A percentile compares a stretch with the other conserved stretches of the same genome.
Evolutionary conservation across 2,329 filamentous ascomycete genomes (phyloP).

Genomic region (Trichoderma lentiforme): DNA sequence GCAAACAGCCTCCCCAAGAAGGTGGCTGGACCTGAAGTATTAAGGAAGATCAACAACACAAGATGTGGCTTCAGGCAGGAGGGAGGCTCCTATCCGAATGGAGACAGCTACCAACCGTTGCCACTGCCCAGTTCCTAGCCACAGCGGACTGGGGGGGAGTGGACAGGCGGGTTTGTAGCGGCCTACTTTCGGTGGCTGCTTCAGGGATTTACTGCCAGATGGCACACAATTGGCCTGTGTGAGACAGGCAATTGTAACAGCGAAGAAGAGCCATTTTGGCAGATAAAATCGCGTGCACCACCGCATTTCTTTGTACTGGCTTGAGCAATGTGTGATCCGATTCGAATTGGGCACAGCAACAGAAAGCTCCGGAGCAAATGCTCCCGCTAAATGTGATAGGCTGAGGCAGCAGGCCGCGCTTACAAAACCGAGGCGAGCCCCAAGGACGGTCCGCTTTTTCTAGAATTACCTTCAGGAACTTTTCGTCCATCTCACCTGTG

Average conservation of each 20-base stretch:
- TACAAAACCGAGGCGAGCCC: constrained; percentile 25
- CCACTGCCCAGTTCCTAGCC: constrained; percentile 16
- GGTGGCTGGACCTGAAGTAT: constrained; percentile 1
- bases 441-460: constrained; percentile 24
- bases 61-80: constrained; percentile 10
- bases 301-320: constrained; percentile 25
- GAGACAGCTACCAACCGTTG: constrained; percentile 13
- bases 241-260: constrained; percentile 14
- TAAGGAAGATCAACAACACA: not conserved
- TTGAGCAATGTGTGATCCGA: constrained; percentile 28
- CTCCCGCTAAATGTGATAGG: constrained; percentile 32
- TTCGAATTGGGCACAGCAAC: constrained; percentile 18
- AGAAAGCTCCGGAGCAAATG: constrained; percentile 33
- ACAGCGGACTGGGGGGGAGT: constrained; percentile 4
- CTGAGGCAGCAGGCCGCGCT: constrained; percentile 30
- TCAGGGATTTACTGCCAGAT: constrained; percentile 19
- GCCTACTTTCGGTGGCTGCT: constrained; percentile 15
- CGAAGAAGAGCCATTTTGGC: constrained; percentile 32
- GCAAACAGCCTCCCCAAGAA: not conserved
- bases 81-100: constrained; percentile 10
- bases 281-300: constrained; percentile 30
- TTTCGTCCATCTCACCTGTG: constrained; percentile 9
- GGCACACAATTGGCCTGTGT: constrained; percentile 11
- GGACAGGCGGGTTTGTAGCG: constrained; percentile 1
- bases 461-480: constrained; percentile 17